These are phyloP conservation scores for Phylloporus scabripes DNA, from an alignment of 768 basidiomycete species.

Conservation along the genomic window DNA sequence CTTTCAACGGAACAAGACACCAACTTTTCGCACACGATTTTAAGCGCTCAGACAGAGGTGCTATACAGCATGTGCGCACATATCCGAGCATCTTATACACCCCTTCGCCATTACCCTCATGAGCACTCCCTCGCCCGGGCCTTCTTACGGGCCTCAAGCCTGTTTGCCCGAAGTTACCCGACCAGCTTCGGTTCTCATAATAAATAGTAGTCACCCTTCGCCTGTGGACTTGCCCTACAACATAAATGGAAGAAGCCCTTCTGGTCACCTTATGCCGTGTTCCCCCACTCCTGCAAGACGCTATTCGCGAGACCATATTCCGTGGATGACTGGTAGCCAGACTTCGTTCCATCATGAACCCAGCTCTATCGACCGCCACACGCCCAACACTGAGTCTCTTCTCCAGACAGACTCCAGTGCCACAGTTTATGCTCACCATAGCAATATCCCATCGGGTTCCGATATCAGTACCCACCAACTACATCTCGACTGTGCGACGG, in stretches of 20 bases:
- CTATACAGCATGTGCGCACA: neutral
- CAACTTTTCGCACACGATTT: no score
- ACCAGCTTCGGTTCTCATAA: neutral
- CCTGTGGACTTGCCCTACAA: constrained; percentile 3
- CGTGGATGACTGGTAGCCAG: constrained; percentile 9
- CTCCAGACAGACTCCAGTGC: neutral
- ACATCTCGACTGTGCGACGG: neutral
- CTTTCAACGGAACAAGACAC: no score
- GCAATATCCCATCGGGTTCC: neutral
- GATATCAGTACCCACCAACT: neutral
- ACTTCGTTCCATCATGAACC: constrained; percentile 18
- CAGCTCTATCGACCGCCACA: neutral
- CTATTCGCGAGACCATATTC: constrained; percentile 4
- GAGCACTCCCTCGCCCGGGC: constrained; percentile 8
- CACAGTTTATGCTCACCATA: neutral
- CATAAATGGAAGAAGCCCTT: constrained; percentile 4
- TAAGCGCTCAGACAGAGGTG: no score
- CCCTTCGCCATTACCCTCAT: constrained; percentile 8
- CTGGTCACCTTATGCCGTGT: constrained; percentile 18
- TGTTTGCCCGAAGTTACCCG: neutral
- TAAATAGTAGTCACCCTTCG: constrained; percentile 3
- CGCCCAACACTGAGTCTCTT: neutral
- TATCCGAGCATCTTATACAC: neutral
- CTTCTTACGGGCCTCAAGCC: constrained; percentile 1
- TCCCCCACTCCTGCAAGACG: constrained; percentile 11